Evolutionary conservation across 1,284 basidiomycete species (phyloP).

Genomic region (Ceratobasidium sp.): DNA sequence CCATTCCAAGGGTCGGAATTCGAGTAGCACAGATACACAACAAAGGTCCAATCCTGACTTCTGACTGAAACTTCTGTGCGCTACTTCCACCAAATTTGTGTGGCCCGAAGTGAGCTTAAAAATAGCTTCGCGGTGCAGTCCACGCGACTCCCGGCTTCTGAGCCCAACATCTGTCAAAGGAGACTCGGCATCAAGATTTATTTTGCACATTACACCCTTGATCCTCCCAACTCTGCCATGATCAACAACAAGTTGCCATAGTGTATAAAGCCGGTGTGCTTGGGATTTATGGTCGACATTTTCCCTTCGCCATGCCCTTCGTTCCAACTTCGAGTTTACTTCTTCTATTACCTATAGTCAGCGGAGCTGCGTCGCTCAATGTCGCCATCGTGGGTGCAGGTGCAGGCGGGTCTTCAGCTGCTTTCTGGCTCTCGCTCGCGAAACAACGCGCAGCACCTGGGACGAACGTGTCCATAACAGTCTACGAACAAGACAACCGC

Average conservation of each 20-base stretch:
- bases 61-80: too few relatives aligned
- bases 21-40: not conserved
- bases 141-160: too few relatives aligned
- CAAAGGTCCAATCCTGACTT: not conserved
- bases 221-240: too few relatives aligned
- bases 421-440: conserved; percentile 15
- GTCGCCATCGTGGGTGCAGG: conserved; percentile 29
- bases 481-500: conserved; percentile 7
- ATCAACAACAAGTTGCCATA: too few relatives aligned
- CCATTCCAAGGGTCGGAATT: not conserved
- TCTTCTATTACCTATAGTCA: too few relatives aligned
- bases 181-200: not conserved
- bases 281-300: too few relatives aligned
- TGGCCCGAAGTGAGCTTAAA: too few relatives aligned
- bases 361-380: not conserved
- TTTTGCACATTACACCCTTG: too few relatives aligned
- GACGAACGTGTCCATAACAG: not conserved
- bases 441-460: not conserved
- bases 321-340: too few relatives aligned
- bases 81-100: too few relatives aligned
- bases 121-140: too few relatives aligned
- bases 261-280: too few relatives aligned
- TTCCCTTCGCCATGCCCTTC: not conserved
- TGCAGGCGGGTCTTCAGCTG: conserved; percentile 22
- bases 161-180: not conserved